Conservation (phyloP, 768 basidiomycete species). For the Hygrocybe punicea region DNA sequence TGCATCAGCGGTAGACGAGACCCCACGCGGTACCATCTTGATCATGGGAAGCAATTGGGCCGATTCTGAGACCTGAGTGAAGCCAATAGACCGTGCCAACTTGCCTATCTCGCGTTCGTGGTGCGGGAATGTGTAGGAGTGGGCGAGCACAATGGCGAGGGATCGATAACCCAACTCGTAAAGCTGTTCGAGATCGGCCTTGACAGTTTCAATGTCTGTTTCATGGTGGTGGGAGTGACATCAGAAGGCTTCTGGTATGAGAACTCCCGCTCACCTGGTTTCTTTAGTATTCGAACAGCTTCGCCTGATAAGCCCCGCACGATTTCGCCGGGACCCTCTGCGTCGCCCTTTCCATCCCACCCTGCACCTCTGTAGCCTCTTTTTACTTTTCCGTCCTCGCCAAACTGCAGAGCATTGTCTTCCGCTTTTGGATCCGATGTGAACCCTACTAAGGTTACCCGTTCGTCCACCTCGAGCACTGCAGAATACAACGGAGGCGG, state of each 20-base stretch:
- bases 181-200: conserved; percentile 61
- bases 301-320: conserved; percentile 84
- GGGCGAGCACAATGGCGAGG: conserved; percentile 83
- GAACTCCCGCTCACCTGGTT: conserved; percentile 49
- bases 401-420: conserved; percentile 72
- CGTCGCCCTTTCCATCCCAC: conserved; percentile 66
- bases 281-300: conserved; percentile 77
- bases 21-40: conserved; percentile 90
- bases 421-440: conserved; percentile 84
- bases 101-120: conserved; percentile 75
- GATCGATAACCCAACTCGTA: conserved; percentile 84
- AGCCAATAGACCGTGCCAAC: conserved; percentile 78
- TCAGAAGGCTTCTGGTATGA: neutral
- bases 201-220: conserved; percentile 52
- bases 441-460: conserved; percentile 91
- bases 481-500: conserved; percentile 70
- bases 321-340: conserved; percentile 77
- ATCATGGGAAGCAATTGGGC: conserved; percentile 90
- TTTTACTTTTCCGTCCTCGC: conserved; percentile 61
- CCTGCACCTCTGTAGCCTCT: conserved; percentile 74
- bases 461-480: conserved; percentile 80
- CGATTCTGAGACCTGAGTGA: conserved; percentile 84
- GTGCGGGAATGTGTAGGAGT: conserved; percentile 88
- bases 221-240: too few relatives aligned
- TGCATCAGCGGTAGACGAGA: conserved; percentile 90